Percentiles rank a stretch among this genome's conserved stretches.
phyloP scores from a whole-genome alignment of 2,329 filamentous ascomycete genomes.

The Cladophialophora exuberans region DNA sequence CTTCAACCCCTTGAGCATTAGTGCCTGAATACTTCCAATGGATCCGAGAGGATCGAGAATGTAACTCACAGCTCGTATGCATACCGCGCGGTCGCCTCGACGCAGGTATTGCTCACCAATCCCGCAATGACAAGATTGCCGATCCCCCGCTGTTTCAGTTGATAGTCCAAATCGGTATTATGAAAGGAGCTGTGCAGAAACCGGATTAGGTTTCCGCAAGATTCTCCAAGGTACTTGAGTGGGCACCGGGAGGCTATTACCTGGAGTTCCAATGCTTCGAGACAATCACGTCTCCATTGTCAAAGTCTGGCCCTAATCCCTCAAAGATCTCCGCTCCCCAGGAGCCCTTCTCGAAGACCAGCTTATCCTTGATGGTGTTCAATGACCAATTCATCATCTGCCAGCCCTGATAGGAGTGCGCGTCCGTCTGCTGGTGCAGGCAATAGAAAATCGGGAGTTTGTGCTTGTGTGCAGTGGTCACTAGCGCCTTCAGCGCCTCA shows the following conservation, averaged over 20 bases:
- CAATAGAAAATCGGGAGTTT: conserved; percentile 41
- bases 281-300: conserved; percentile 38
- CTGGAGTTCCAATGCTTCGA: conserved; percentile 40
- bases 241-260: background rate
- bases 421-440: conserved; percentile 38
- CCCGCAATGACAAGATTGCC: conserved; percentile 39
- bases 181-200: conserved; percentile 38
- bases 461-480: conserved; percentile 31
- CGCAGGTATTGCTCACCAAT: conserved; percentile 39
- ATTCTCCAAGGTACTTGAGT: background rate
- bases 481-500: conserved; percentile 33
- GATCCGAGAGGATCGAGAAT: background rate
- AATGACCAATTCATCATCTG: conserved; percentile 34
- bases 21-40: background rate
- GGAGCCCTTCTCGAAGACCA: conserved; percentile 37
- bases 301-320: conserved; percentile 35
- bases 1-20: background rate
- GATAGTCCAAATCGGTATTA: conserved; percentile 43
- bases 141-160: conserved; percentile 40
- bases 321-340: conserved; percentile 37
- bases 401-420: conserved; percentile 36
- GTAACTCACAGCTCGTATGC: conserved; percentile 35
- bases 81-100: conserved; percentile 41
- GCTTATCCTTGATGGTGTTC: conserved; percentile 22
- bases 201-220: no score